A percentile compares a stretch with the other conserved stretches of the same genome.
phyloP scores from a whole-genome alignment of 768 basidiomycete species.

The Leccinum rimulosum region DNA sequence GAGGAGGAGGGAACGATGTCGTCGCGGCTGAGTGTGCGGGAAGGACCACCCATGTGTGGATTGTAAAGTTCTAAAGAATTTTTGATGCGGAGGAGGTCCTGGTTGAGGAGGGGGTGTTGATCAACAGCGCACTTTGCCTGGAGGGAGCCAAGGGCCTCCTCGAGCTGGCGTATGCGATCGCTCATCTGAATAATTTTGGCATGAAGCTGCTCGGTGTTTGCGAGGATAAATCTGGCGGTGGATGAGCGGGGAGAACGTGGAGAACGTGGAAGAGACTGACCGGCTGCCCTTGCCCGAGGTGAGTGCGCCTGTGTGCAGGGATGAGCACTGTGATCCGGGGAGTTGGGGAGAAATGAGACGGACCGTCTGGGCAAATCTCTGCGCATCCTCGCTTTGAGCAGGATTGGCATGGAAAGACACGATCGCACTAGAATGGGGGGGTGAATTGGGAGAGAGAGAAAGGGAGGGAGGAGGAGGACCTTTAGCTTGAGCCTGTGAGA shows the following conservation, averaged over 20 bases:
- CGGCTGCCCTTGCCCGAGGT: conserved; percentile 65
- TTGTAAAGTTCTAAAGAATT: conserved; percentile 65
- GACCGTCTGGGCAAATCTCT: conserved; percentile 60
- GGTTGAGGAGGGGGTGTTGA: conserved; percentile 53
- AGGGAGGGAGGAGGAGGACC: conserved; percentile 30
- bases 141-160: conserved; percentile 51
- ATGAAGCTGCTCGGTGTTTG: conserved; percentile 65
- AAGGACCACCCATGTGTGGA: conserved; percentile 22
- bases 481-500: conserved; percentile 49
- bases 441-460: not conserved
- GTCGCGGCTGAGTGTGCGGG: conserved; percentile 1
- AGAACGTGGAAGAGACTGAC: conserved; percentile 30
- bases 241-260: conserved; percentile 7
- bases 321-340: not conserved
- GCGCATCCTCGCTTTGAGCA: conserved; percentile 66
- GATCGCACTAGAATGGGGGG: conserved; percentile 48
- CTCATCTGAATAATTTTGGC: conserved; percentile 60
- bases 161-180: conserved; percentile 62
- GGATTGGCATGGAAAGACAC: conserved; percentile 64
- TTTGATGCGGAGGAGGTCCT: conserved; percentile 62
- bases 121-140: conserved; percentile 41
- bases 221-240: conserved; percentile 56
- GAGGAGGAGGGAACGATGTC: conserved; percentile 16
- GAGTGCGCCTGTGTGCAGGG: conserved; percentile 43
- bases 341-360: not conserved